Percentiles rank a stretch among this genome's conserved stretches.
Evolutionary conservation across 1,284 basidiomycete genomes (phyloP).

Genomic region (Agaricales sp.): DNA sequence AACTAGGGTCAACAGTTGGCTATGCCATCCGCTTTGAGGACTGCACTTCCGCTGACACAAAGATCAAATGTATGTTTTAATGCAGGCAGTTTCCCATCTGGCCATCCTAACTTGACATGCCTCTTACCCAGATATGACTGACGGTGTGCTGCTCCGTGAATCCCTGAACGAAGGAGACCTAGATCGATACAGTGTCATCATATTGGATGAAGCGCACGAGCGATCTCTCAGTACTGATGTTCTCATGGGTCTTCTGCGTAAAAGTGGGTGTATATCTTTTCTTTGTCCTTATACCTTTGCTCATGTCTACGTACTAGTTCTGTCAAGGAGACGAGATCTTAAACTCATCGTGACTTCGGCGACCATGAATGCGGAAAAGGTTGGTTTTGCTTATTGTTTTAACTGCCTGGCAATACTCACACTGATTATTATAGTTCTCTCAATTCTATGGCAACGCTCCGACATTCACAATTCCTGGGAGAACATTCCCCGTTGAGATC

Average conservation of each 20-base stretch:
- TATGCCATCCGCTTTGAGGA: slow-evolving; percentile 99
- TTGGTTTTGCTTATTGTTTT: too few relatives aligned
- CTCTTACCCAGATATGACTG: slow-evolving; percentile 40
- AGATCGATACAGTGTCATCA: slow-evolving; percentile 91
- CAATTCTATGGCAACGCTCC: slow-evolving; percentile 93
- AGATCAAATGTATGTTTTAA: slow-evolving; percentile 87
- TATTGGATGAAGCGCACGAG: slow-evolving; percentile 96
- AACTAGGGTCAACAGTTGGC: slow-evolving; percentile 83
- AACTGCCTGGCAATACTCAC: too few relatives aligned
- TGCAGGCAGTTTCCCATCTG: too few relatives aligned
- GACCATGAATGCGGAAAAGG: slow-evolving; percentile 96
- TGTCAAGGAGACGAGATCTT: slow-evolving; percentile 84
- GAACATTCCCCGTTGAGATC: slow-evolving; percentile 97
- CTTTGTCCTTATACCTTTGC: slow-evolving; percentile 1
- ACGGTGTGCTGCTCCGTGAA: slow-evolving; percentile 92
- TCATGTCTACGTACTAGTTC: slow-evolving; percentile 39
- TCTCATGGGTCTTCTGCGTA: slow-evolving; percentile 89
- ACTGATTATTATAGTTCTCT: slow-evolving; percentile 73
- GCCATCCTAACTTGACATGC: too few relatives aligned
- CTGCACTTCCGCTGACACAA: slow-evolving; percentile 85
- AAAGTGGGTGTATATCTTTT: slow-evolving; percentile 80
- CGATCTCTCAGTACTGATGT: slow-evolving; percentile 94
- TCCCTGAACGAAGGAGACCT: slow-evolving; percentile 93
- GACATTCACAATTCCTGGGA: slow-evolving; percentile 93
- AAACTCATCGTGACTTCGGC: slow-evolving; percentile 98